Percentiles rank a stretch among this genome's conserved stretches.
Evolutionary conservation across 345 rosid species (phyloP).

Genomic region (Salix viminalis): DNA sequence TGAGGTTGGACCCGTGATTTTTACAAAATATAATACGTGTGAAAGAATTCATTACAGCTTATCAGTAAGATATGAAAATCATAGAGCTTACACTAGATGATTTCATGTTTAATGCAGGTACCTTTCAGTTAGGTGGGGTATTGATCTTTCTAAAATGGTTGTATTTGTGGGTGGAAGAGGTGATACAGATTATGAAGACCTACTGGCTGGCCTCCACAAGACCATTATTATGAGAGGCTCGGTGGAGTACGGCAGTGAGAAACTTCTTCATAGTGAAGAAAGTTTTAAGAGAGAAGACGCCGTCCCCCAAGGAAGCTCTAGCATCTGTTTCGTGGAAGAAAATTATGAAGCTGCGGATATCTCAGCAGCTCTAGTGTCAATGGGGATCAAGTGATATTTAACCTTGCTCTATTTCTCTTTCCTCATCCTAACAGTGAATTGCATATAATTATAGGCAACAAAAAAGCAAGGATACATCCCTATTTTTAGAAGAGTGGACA

Average conservation of each 20-base stretch:
- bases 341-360: constrained; percentile 43
- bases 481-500: neutral
- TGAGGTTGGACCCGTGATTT: constrained; percentile 46
- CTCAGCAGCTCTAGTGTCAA: constrained; percentile 39
- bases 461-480: constrained; percentile 9
- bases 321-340: constrained; percentile 36
- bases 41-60: neutral
- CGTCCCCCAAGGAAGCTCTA: constrained; percentile 45
- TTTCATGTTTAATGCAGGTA: constrained; percentile 47
- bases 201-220: constrained; percentile 70
- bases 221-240: constrained; percentile 52
- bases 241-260: constrained; percentile 57
- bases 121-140: constrained; percentile 78
- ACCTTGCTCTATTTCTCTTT: neutral
- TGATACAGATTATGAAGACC: constrained; percentile 74
- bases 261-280: constrained; percentile 52
- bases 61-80: neutral
- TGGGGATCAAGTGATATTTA: constrained; percentile 43
- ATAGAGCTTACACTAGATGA: neutral
- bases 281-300: constrained; percentile 56
- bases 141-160: constrained; percentile 53
- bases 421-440: neutral
- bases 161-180: constrained; percentile 74
- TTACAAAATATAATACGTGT: neutral
- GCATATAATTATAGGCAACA: constrained; percentile 9